A percentile compares a stretch with the other conserved stretches of the same genome.
Conservation (phyloP, 2,329 filamentous ascomycete species). For the Hypomyces perniciosus region DNA sequence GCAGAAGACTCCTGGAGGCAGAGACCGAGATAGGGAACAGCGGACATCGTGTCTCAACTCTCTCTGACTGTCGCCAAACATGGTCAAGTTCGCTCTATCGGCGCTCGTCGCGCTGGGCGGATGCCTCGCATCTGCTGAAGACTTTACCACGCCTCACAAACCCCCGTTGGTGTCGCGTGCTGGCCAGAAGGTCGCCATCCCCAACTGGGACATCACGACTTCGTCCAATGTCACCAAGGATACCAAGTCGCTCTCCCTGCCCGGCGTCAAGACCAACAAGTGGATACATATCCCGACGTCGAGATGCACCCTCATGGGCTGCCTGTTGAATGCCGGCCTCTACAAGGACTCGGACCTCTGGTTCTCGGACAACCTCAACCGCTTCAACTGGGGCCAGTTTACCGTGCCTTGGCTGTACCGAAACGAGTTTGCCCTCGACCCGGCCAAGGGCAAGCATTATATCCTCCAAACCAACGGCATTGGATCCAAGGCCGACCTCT, state of each 20-base stretch:
- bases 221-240: conserved; percentile 30
- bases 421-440: conserved; percentile 40
- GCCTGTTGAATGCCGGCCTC: conserved; percentile 45
- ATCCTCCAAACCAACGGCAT: conserved; percentile 54
- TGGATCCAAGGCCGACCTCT: conserved; percentile 54
- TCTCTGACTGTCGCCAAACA: conserved; percentile 2
- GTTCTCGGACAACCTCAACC: conserved; percentile 42
- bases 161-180: conserved; percentile 18
- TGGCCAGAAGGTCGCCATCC: conserved; percentile 29
- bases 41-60: background rate
- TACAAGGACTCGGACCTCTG: conserved; percentile 50
- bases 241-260: conserved; percentile 33
- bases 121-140: conserved; percentile 8
- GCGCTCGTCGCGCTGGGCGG: conserved; percentile 8
- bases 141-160: background rate
- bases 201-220: conserved; percentile 46
- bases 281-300: conserved; percentile 46
- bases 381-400: conserved; percentile 43
- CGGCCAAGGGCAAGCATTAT: conserved; percentile 35
- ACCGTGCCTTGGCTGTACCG: conserved; percentile 54
- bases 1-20: background rate
- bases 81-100: conserved; percentile 7
- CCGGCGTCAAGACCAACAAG: conserved; percentile 38
- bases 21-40: background rate
- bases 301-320: conserved; percentile 51